Evolutionary conservation across 2,329 filamentous ascomycete genomes (phyloP).

Genomic region (Xylariaceae sp.): DNA sequence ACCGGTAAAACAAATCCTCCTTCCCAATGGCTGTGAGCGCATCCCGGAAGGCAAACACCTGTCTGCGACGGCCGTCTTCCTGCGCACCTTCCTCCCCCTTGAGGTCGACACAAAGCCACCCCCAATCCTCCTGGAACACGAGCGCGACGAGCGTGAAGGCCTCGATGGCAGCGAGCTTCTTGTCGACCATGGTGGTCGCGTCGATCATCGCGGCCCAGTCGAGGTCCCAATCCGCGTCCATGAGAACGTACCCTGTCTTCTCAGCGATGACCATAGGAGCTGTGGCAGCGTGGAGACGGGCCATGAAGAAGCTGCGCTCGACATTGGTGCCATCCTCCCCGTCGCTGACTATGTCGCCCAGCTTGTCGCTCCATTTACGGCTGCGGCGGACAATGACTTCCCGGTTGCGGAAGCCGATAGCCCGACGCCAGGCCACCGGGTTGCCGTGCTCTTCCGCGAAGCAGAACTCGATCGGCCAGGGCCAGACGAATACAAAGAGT

Average conservation of each 20-base stretch:
- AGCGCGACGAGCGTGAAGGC: slow-evolving; percentile 68
- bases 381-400: slow-evolving; percentile 80
- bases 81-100: slow-evolving; percentile 32
- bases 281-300: slow-evolving; percentile 62
- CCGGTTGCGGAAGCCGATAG: slow-evolving; percentile 67
- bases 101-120: slow-evolving; percentile 65
- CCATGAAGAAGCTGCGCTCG: slow-evolving; percentile 53
- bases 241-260: slow-evolving; percentile 84
- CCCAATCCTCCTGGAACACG: slow-evolving; percentile 60
- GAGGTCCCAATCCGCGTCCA: slow-evolving; percentile 80
- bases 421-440: slow-evolving; percentile 68
- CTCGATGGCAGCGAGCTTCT: slow-evolving; percentile 53
- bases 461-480: slow-evolving; percentile 71
- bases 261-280: slow-evolving; percentile 58
- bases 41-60: slow-evolving; percentile 77
- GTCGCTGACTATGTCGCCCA: slow-evolving; percentile 32
- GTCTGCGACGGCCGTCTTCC: slow-evolving; percentile 58
- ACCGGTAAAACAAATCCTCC: slow-evolving; percentile 83
- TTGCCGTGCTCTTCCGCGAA: slow-evolving; percentile 51
- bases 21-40: slow-evolving; percentile 71
- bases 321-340: slow-evolving; percentile 30
- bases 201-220: slow-evolving; percentile 78
- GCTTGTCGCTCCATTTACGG: slow-evolving; percentile 61
- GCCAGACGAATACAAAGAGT: slow-evolving; percentile 61
- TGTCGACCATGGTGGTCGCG: slow-evolving; percentile 65